These are phyloP conservation scores for Russula sp. DNA, from an alignment of 768 basidiomycete species.

Conservation along the genomic window DNA sequence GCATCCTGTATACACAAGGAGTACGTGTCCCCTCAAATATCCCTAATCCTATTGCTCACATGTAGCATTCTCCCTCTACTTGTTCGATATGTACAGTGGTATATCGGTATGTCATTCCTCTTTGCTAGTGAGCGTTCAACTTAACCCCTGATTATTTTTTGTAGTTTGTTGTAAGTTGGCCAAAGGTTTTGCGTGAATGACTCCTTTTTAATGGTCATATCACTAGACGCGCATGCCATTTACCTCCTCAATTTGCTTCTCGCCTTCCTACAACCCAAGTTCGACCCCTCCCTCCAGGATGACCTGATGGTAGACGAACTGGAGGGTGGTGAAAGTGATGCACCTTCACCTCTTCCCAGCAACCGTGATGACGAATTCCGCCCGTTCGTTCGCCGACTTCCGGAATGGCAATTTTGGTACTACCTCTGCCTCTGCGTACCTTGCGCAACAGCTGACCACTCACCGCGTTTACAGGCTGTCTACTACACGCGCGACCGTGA, in stretches of 20 bases:
- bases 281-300: slow-evolving; percentile 92
- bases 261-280: slow-evolving; percentile 96
- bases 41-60: slow-evolving; percentile 2
- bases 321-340: slow-evolving; percentile 62
- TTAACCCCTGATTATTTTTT: slow-evolving; percentile 7
- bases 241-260: slow-evolving; percentile 94
- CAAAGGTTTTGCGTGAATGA: not conserved
- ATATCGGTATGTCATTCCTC: slow-evolving; percentile 61
- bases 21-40: slow-evolving; percentile 4
- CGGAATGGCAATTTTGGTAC: slow-evolving; percentile 96
- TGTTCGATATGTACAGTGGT: slow-evolving; percentile 52
- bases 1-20: slow-evolving; percentile 85
- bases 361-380: slow-evolving; percentile 91
- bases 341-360: slow-evolving; percentile 51
- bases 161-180: slow-evolving; percentile 63
- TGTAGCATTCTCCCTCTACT: not conserved
- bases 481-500: slow-evolving; percentile 77
- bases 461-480: slow-evolving; percentile 59
- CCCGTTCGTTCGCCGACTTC: slow-evolving; percentile 91
- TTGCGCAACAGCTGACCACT: not conserved
- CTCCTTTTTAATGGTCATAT: not conserved
- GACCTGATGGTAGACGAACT: slow-evolving; percentile 93
- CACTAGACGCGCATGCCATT: slow-evolving; percentile 80
- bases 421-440: slow-evolving; percentile 21
- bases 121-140: not conserved